phyloP scores from a whole-genome alignment of 805 yeast genomes.

The Saccharomyces jurei region DNA sequence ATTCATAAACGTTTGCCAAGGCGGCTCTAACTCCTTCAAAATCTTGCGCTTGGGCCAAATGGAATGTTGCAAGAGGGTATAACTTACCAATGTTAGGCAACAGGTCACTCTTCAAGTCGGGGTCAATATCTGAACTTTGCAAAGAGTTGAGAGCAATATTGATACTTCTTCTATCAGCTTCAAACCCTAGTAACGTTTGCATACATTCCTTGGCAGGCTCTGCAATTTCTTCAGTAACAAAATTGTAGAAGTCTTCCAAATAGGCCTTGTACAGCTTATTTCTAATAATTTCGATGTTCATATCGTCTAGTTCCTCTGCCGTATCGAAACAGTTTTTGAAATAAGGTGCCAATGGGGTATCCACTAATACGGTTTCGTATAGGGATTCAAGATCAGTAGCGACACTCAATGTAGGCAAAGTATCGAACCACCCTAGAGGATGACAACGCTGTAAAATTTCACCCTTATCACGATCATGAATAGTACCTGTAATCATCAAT shows the following conservation, averaged over 20 bases:
- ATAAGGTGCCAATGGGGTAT: slow-evolving; percentile 96
- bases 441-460: slow-evolving; percentile 89
- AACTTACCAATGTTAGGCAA: slow-evolving; percentile 80
- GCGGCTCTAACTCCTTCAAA: slow-evolving; percentile 68
- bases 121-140: slow-evolving; percentile 38
- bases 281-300: slow-evolving; percentile 90
- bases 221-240: slow-evolving; percentile 52
- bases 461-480: slow-evolving; percentile 84
- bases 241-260: slow-evolving; percentile 74
- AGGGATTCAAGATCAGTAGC: slow-evolving; percentile 93
- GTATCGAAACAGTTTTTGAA: slow-evolving; percentile 84
- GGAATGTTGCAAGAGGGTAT: slow-evolving; percentile 57
- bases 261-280: slow-evolving; percentile 89
- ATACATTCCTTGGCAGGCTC: slow-evolving; percentile 77
- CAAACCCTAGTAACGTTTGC: slow-evolving; percentile 72
- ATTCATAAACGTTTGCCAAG: slow-evolving; percentile 59
- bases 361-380: slow-evolving; percentile 85
- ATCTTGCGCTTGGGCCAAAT: slow-evolving; percentile 69
- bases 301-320: slow-evolving; percentile 81
- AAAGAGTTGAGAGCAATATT: slow-evolving; percentile 87
- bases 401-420: slow-evolving; percentile 87
- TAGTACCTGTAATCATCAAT: slow-evolving; percentile 91
- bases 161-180: slow-evolving; percentile 90
- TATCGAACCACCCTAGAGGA: slow-evolving; percentile 97
- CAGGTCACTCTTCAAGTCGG: slow-evolving; percentile 68